Conservation (phyloP, 129 eudicot species). For the Lonicera japonica region DNA sequence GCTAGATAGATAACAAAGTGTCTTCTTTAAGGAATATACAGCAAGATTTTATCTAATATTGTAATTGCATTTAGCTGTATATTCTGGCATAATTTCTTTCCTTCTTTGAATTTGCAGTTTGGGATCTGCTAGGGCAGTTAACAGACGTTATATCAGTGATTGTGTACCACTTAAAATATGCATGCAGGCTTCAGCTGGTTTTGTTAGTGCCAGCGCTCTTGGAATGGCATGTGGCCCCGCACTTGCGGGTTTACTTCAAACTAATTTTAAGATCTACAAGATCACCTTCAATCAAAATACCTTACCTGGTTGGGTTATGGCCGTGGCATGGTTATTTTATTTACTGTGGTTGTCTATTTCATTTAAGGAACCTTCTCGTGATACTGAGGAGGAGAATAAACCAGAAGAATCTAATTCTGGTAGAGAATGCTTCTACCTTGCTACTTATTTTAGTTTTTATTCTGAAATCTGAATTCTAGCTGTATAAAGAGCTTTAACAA, state of each 20-base stretch:
- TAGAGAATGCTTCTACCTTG: conserved; percentile 18
- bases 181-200: conserved; percentile 96
- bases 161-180: conserved; percentile 86
- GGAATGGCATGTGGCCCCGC: conserved; percentile 99
- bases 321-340: conserved; percentile 71
- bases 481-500: too few relatives aligned
- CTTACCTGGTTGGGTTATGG: conserved; percentile 91
- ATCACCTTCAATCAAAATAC: conserved; percentile 77
- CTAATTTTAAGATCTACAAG: conserved; percentile 49
- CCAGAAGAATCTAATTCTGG: conserved; percentile 49
- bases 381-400: conserved; percentile 27
- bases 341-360: conserved; percentile 75
- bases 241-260: conserved; percentile 82
- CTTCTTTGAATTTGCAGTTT: conserved; percentile 37
- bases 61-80: too few relatives aligned
- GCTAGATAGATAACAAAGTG: too few relatives aligned
- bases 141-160: conserved; percentile 88
- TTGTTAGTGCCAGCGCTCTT: conserved; percentile 93
- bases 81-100: neutral
- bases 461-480: neutral
- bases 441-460: neutral
- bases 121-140: conserved; percentile 94
- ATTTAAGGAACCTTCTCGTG: conserved; percentile 66
- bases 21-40: too few relatives aligned
- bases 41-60: too few relatives aligned